Base-by-base conservation (phyloP, 2,329 filamentous ascomycete species). In the Apiospora rasikravindrae region DNA sequence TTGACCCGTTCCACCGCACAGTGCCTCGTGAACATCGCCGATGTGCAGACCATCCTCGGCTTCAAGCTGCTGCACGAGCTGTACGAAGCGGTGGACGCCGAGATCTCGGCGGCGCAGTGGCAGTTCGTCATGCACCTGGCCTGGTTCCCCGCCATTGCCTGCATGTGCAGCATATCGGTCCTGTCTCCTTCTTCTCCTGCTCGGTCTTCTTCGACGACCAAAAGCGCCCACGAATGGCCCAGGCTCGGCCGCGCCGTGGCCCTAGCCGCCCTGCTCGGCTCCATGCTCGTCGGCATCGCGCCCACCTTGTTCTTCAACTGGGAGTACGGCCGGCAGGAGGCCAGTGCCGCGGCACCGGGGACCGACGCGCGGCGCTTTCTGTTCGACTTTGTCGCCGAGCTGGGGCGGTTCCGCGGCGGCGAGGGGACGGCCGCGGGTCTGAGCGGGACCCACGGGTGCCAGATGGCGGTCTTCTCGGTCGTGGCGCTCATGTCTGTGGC, bases 41-140 rank as follows among this genome's bases (percentile, higher is more conserved):
- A 61, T 6, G 5, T 22, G 16, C 53, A 61, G 29, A 16, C 33
- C 53, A 37, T 61, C 16, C 53, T 61, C 53, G 53, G 53, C 53
- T 37, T 37, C 29, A 61, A 22, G 53, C 53, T 61, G 19, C 29
- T 61, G 29, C 19, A 37, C 19, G 53, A 22, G 11, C 19, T 61
- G 29, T 61, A 37, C 53, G 16, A n/a, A n/a, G 29, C 53, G 29
- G 29, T 33, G 19, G 10, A 22, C 7, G 19, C 53, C 19, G 29
- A 37, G 19, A 19, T 61, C 16, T 37, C 53, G 53, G 53, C 53
- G 53, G 53, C 53, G 53, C 53, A 61, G 53, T 61, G 53, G 53
- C 53, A 61, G 53, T 61, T 61, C 19, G 29, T 61, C 53, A 61
- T 61, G 53, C 53, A 61, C 29, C 4, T 61, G 53, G 53, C 53